These are phyloP conservation scores for Beverwykella pulmonaria DNA, from an alignment of 495 filamentous ascomycete genomes.

Conservation along the genomic window DNA sequence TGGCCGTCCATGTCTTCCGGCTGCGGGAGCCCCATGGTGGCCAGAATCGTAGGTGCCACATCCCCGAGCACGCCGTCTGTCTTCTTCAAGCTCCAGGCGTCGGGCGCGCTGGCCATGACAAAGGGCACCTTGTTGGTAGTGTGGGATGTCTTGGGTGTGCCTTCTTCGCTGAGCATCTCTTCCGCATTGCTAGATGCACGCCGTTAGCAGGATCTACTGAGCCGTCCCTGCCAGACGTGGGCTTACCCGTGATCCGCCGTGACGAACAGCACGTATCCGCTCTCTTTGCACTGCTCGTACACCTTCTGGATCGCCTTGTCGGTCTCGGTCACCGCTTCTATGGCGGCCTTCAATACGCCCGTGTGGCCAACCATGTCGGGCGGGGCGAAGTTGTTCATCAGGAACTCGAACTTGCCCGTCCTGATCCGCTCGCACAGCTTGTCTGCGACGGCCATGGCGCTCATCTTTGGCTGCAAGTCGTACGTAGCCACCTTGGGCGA, in stretches of 20 bases:
- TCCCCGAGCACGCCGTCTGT: conserved; percentile 87
- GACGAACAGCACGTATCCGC: conserved; percentile 88
- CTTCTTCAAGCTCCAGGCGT: conserved; percentile 85
- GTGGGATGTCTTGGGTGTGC: conserved; percentile 96
- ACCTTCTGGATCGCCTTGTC: conserved; percentile 92
- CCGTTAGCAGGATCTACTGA: not conserved
- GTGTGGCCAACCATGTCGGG: conserved; percentile 99
- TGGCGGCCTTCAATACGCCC: conserved; percentile 94
- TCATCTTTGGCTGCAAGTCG: conserved; percentile 96
- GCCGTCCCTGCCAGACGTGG: not conserved
- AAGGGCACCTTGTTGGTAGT: conserved; percentile 97
- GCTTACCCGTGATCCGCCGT: conserved; percentile 88
- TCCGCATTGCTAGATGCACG: conserved; percentile 73
- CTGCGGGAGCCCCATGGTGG: conserved; percentile 84
- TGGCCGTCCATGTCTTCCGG: conserved; percentile 89
- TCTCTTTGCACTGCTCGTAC: conserved; percentile 88
- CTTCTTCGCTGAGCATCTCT: conserved; percentile 96
- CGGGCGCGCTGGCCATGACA: conserved; percentile 94
- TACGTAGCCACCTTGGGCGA: conserved; percentile 88
- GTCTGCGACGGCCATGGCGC: conserved; percentile 80
- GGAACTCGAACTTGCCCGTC: conserved; percentile 82
- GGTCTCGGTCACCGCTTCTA: conserved; percentile 79
- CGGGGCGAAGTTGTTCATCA: conserved; percentile 99
- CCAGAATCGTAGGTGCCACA: conserved; percentile 89
- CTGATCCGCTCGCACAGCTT: conserved; percentile 82